Evolutionary conservation across 140 eudicot species (phyloP), one percentile per base, ranked within the genome.

Genomic region (Senecio squalidus): DNA sequence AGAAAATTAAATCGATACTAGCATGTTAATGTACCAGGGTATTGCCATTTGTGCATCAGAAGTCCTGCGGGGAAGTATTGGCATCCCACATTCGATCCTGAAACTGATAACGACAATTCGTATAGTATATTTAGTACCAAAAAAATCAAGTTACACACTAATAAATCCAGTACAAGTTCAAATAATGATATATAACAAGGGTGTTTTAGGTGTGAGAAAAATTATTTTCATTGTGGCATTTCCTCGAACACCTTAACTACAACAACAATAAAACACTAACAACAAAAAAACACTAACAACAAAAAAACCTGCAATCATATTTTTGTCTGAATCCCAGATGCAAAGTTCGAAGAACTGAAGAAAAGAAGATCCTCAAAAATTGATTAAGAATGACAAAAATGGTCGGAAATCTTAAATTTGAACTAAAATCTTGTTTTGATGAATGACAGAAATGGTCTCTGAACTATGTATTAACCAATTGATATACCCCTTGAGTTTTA

Each of bases 61-160:
- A 57, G 27, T 18, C 60, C 71, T 26, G 26, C 52, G 8, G 69
- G 66, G 36, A 60, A 83, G 70, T 73, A 67, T 23, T 70, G 76
- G 66, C 46, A 67, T 45, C 78, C 86, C 55, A 62, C 58, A 47
- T 67, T 73, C 3, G 60, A 45, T 31, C 81, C 89, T 85, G 80
- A 81, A 74, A 77, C 47, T 22, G 36, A 36, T 6, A 28, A 54
- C n/a, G n/a, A n/a, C n/a, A n/a, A n/a, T n/a, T n/a, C n/a, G n/a
- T n/a, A n/a, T n/a, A n/a, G 30, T 67, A 15, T n/a, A 15, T 30
- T 72, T 15, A 50, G 30, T 48, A 38, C 34, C 69, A 47, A 46
- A 56, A 45, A 30, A 33, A 5, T n/a, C 52, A 23, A 33, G 59
- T n/a, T 53, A 45, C 36, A n/a, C 17, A 58, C 15, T 25, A 24